Evolutionary conservation across 257 asterid species (phyloP), one percentile per base, ranked within the genome.

Genomic region (Salvia miltiorrhiza): DNA sequence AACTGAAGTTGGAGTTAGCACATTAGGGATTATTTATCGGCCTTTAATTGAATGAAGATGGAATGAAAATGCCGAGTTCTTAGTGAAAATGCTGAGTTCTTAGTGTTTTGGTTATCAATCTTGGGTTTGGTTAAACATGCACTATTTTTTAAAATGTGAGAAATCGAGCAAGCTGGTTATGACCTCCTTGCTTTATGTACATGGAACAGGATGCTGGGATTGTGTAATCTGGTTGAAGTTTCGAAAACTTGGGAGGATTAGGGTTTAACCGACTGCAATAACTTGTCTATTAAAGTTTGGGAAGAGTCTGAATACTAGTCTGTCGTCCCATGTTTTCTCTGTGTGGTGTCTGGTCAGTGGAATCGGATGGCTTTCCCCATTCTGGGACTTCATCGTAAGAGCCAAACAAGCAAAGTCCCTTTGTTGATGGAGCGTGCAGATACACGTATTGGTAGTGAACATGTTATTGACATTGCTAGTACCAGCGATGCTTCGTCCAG

Each of bases 381-480:
- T 23, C 72, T 81, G 73, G 92, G 92, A 69, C 88, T 77, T 72
- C 91, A 85, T 72, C 78, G 82, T 85, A 86, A 86, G 82, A 79
- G 70, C 73, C 90, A 73, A 74, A 61, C 79, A 58, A 78, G 63
- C 85, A 84, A 86, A 83, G 67, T 80, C 63, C 79, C 84, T 11
- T 73, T 79, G 71, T 70, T 81, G 77, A 92, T 89, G 96, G 96
- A 89, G 76, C 85, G 77, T 74, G 65, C 76, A 60, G 83, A 78
- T 48, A 76, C 69, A 50, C 81, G 43, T 47, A 70, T 43, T 62
- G 83, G 30, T 43, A 71, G 44, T 43, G 86, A 86, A 47, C 95
- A 87, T 54, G 77, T 87, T 24, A 83, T 92, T 76, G 96, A 89
- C 77, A 82, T 92, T 47, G 69, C 85, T 39, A 82, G 79, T 66